Conservation (phyloP, 2,329 filamentous ascomycete species). For the Raffaelea albimanens region DNA sequence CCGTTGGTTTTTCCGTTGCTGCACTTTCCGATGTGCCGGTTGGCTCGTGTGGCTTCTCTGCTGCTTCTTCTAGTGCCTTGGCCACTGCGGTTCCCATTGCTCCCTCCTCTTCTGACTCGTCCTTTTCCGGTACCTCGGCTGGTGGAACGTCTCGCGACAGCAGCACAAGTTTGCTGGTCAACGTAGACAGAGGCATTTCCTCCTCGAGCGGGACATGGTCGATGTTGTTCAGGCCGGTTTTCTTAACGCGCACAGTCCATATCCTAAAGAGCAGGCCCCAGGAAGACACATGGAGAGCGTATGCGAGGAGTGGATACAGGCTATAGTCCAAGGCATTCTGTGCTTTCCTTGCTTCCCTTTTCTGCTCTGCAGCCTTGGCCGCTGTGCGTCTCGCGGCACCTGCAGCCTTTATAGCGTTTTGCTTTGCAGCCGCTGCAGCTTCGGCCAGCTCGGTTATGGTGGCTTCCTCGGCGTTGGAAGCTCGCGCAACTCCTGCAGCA, state of each 20-base stretch:
- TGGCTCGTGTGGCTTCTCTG: background rate
- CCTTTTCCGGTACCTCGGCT: no score
- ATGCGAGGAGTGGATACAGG: conserved; percentile 33
- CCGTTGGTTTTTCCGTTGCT: no score
- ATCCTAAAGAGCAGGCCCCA: conserved; percentile 27
- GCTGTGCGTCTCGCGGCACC: no score
- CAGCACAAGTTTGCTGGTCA: no score
- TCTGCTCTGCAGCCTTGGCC: no score
- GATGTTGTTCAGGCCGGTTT: conserved; percentile 2
- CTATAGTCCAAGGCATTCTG: conserved; percentile 14
- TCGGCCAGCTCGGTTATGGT: conserved; percentile 20
- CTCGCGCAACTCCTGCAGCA: no score
- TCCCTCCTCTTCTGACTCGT: no score
- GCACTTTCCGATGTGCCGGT: background rate
- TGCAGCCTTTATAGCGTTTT: no score
- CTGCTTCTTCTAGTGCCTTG: background rate
- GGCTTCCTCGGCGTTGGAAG: no score
- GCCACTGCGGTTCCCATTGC: no score
- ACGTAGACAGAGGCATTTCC: background rate
- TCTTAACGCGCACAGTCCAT: conserved; percentile 24
- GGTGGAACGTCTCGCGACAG: no score
- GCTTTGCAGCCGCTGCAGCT: no score
- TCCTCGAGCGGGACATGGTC: background rate
- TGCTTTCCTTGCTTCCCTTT: background rate
- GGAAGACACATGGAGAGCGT: conserved; percentile 25